phyloP scores from a whole-genome alignment of 2,329 filamentous ascomycete genomes.

The Diaporthe destruens region DNA sequence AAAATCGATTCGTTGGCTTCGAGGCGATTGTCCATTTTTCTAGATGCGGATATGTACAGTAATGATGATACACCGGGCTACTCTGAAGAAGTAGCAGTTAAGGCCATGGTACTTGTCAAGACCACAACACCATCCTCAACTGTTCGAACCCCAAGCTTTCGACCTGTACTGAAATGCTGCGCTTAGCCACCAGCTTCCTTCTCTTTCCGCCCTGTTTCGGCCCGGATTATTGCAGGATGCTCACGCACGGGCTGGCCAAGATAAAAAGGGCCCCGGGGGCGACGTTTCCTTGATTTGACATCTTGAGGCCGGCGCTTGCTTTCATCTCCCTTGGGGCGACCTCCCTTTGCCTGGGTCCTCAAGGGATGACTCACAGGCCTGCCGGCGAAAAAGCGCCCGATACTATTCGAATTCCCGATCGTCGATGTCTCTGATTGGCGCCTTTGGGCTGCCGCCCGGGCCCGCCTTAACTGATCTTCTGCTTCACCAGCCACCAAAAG shows the following conservation, averaged over 20 bases:
- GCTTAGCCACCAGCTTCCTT: neutral
- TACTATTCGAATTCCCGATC: too few relatives aligned
- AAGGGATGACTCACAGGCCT: neutral
- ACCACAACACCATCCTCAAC: neutral
- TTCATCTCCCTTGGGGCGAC: neutral
- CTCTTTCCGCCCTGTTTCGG: neutral
- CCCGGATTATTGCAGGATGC: neutral
- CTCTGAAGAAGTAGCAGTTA: neutral
- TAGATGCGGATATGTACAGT: conserved; percentile 34
- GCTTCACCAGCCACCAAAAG: neutral
- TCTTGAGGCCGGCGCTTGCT: neutral
- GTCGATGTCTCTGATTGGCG: neutral
- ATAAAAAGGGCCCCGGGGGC: neutral
- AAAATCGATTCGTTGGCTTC: conserved; percentile 27
- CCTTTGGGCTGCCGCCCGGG: neutral
- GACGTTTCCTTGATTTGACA: neutral
- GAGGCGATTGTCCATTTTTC: conserved; percentile 29
- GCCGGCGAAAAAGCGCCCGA: conserved; percentile 14
- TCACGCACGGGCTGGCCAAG: neutral
- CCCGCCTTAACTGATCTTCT: neutral
- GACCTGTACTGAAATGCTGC: neutral
- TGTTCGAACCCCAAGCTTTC: neutral
- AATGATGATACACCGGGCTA: conserved; percentile 30
- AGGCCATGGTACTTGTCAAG: neutral
- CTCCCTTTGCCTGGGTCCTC: neutral